Evolutionary conservation across 2,329 filamentous ascomycete species (phyloP).

Genomic region (Aspergillus thermomutatus): DNA sequence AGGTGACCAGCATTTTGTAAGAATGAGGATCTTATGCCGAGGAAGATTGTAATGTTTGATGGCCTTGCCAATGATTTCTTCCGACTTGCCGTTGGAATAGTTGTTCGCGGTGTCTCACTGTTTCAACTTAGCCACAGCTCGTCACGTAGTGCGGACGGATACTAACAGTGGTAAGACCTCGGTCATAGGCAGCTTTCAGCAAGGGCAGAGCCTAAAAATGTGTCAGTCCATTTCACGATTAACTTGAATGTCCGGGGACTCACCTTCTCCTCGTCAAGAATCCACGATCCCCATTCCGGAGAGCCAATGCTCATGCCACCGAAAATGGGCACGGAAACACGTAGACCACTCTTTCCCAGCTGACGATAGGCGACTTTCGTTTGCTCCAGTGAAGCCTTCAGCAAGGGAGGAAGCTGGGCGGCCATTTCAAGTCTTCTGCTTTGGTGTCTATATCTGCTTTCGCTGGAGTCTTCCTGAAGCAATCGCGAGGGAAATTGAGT

Average conservation of each 20-base stretch:
- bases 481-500: neutral
- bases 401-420: neutral
- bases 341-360: neutral
- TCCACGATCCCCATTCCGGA: neutral
- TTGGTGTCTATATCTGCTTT: neutral
- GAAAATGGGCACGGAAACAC: neutral
- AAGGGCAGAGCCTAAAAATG: neutral
- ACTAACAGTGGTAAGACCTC: conserved; percentile 23
- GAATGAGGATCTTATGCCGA: conserved; percentile 18
- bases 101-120: conserved; percentile 6
- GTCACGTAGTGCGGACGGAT: conserved; percentile 21
- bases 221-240: neutral
- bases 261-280: neutral
- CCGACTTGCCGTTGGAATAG: conserved; percentile 55
- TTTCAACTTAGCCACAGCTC: conserved; percentile 17
- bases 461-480: neutral
- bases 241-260: neutral
- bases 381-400: neutral
- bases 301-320: conserved; percentile 1
- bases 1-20: conserved; percentile 21
- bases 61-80: conserved; percentile 62
- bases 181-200: conserved; percentile 6
- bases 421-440: neutral
- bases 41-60: conserved; percentile 16
- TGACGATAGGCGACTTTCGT: neutral